Percentiles rank a stretch among this genome's conserved stretches.
Evolutionary conservation across 257 asterid species (phyloP).

Genomic region (Forsythia viridissima): DNA sequence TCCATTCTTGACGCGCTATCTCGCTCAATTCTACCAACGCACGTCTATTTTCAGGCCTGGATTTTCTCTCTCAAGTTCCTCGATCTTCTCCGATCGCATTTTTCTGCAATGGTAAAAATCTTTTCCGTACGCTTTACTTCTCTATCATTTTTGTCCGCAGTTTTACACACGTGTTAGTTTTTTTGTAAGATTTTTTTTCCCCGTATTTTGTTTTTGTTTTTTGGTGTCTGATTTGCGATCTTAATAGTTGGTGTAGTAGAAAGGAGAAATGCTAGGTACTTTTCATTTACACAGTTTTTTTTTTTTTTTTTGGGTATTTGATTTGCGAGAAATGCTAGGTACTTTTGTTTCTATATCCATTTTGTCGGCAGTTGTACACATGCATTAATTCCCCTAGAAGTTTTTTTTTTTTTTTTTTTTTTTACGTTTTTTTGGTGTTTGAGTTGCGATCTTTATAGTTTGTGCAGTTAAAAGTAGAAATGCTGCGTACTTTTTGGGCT

Average conservation of each 20-base stretch:
- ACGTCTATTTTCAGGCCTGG: slow-evolving; percentile 27
- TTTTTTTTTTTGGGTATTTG: not conserved
- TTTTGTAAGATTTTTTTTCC: not conserved
- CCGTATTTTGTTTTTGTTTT: not conserved
- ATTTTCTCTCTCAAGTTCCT: slow-evolving; percentile 19
- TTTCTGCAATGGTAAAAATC: slow-evolving; percentile 38
- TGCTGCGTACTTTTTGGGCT: slow-evolving; percentile 11
- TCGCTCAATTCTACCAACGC: no score
- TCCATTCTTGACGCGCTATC: no score
- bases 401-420: no score
- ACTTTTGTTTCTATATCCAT: no score
- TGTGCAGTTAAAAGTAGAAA: not conserved
- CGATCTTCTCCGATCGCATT: slow-evolving; percentile 37
- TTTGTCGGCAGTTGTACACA: no score
- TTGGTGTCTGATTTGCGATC: slow-evolving; percentile 15
- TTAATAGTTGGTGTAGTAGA: not conserved
- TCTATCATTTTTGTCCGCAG: not conserved
- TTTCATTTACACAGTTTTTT: not conserved
- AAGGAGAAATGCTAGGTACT: not conserved
- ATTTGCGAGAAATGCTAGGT: not conserved
- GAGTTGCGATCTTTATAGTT: slow-evolving; percentile 8
- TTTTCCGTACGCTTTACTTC: slow-evolving; percentile 7
- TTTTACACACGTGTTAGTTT: not conserved
- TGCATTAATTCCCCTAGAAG: no score
- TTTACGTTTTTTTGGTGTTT: not conserved